phyloP scores from a whole-genome alignment of 345 rosid species.

The Pistacia vera region DNA sequence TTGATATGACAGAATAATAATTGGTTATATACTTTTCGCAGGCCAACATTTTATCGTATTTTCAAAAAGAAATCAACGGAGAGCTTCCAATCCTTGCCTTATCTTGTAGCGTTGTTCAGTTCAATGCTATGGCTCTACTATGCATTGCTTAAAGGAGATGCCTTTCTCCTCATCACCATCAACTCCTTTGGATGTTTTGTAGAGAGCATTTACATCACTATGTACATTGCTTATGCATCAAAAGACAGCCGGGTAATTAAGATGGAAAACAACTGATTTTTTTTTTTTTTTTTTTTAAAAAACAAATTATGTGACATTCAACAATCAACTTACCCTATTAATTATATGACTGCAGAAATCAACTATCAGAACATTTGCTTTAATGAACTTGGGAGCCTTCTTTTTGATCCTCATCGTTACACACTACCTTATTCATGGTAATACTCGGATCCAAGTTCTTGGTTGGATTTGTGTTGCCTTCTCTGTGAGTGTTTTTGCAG shows the following conservation, averaged over 20 bases:
- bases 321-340: neutral
- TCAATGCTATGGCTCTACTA: conserved; percentile 93
- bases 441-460: conserved; percentile 38
- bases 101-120: conserved; percentile 83
- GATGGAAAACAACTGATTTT: no score
- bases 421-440: conserved; percentile 34
- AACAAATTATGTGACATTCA: neutral
- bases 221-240: conserved; percentile 65
- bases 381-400: conserved; percentile 62
- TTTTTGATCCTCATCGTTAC: conserved; percentile 44
- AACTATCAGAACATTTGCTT: conserved; percentile 48
- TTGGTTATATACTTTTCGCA: conserved; percentile 18
- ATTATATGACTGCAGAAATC: conserved; percentile 43
- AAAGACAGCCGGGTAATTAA: conserved; percentile 47
- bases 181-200: conserved; percentile 78
- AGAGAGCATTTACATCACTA: conserved; percentile 62
- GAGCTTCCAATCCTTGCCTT: conserved; percentile 80
- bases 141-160: conserved; percentile 59
- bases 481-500: conserved; percentile 74
- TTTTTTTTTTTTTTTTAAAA: no score
- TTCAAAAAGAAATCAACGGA: conserved; percentile 72
- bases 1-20: no score
- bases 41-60: conserved; percentile 81
- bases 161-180: conserved; percentile 78
- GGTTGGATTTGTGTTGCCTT: conserved; percentile 88